Evolutionary conservation across 441 rosid species (phyloP).

Genomic region (Lepidium campestre): DNA sequence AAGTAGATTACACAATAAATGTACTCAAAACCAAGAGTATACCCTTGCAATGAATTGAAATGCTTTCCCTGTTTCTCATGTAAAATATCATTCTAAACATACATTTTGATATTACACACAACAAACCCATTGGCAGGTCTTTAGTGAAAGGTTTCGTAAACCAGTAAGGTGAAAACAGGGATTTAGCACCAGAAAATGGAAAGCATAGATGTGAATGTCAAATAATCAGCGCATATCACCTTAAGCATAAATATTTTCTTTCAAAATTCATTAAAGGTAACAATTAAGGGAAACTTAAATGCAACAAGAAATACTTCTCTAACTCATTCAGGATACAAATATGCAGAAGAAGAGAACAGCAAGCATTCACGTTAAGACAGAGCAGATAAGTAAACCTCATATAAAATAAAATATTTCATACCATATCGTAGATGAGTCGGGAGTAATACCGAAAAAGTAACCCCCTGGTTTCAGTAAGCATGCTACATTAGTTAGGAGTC

Average conservation of each 20-base stretch:
- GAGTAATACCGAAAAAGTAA: conserved; percentile 91
- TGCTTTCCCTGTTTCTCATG: neutral
- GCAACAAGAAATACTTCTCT: neutral
- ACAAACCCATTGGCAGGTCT: neutral
- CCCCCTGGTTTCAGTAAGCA: conserved; percentile 91
- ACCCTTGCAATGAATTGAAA: neutral
- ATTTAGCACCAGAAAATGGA: neutral
- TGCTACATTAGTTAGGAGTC: conserved; percentile 74
- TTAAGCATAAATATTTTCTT: neutral
- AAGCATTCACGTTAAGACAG: neutral
- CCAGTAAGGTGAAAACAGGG: neutral
- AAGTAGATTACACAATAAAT: neutral
- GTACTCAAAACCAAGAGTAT: neutral
- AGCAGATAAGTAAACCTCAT: neutral
- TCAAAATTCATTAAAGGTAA: neutral
- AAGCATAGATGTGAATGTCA: neutral
- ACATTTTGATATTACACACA: neutral
- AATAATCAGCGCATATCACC: neutral
- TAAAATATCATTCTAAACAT: neutral
- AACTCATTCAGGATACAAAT: neutral
- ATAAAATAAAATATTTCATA: conserved; percentile 34
- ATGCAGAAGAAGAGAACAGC: neutral
- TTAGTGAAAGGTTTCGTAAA: neutral
- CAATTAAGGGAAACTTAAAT: neutral
- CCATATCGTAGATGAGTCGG: conserved; percentile 98